phyloP scores from a whole-genome alignment of 306 rosid genomes.

The Abrus precatorius region DNA sequence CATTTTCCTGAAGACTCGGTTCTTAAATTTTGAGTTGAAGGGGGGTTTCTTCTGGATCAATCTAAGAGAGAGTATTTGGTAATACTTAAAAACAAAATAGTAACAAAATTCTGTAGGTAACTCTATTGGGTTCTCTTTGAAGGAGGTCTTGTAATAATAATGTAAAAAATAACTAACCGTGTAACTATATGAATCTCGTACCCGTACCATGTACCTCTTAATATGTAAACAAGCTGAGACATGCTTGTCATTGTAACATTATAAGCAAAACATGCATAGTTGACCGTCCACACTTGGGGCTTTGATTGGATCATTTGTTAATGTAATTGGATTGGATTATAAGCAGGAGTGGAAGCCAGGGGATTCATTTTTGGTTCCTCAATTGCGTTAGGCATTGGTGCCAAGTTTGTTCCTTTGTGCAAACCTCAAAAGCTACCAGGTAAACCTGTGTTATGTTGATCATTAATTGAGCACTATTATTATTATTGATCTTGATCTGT shows the following conservation, averaged over 20 bases:
- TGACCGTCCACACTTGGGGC: too few relatives aligned
- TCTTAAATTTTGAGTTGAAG: too few relatives aligned
- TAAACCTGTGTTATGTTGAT: not conserved
- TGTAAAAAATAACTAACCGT: too few relatives aligned
- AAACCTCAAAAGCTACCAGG: slow-evolving; percentile 26
- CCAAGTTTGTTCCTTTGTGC: slow-evolving; percentile 84
- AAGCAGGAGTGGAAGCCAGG: slow-evolving; percentile 86
- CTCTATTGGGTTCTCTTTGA: too few relatives aligned
- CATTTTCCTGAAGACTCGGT: too few relatives aligned
- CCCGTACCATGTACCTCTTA: too few relatives aligned
- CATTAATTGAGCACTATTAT: not conserved
- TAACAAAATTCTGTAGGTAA: too few relatives aligned
- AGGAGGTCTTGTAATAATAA: too few relatives aligned
- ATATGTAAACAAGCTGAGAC: too few relatives aligned
- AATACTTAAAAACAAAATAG: not conserved
- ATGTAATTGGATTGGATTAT: slow-evolving; percentile 34
- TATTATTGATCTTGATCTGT: not conserved
- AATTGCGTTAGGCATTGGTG: slow-evolving; percentile 82
- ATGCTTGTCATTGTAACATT: not conserved
- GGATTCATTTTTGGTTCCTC: slow-evolving; percentile 93
- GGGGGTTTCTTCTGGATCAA: not conserved
- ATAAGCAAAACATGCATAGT: not conserved
- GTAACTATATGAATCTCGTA: too few relatives aligned
- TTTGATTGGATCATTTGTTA: slow-evolving; percentile 24
- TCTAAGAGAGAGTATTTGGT: not conserved